Evolutionary conservation across 192 early-diverging fungal genomes (phyloP).

Genomic region (Diversispora epigaea): DNA sequence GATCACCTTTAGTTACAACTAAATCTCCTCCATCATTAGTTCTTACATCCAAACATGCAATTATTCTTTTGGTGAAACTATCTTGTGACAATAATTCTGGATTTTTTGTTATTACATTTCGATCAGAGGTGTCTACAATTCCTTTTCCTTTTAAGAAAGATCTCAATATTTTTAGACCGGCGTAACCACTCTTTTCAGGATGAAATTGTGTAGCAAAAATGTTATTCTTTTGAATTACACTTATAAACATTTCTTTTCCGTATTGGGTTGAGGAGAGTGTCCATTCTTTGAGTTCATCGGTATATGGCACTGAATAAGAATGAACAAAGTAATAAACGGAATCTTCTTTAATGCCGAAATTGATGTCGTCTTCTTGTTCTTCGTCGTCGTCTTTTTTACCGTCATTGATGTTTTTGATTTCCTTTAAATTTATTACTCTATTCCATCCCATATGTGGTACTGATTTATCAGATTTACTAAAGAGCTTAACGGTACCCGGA

Average conservation of each 20-base stretch:
- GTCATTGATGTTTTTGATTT: constrained; percentile 41
- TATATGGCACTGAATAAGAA: constrained; percentile 82
- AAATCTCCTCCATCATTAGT: constrained; percentile 96
- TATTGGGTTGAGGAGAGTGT: constrained; percentile 84
- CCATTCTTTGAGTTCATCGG: constrained; percentile 66
- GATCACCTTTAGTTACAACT: constrained; percentile 99
- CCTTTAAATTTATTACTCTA: constrained; percentile 40
- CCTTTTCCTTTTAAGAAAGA: constrained; percentile 71
- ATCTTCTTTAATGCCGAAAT: constrained; percentile 47
- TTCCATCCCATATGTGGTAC: constrained; percentile 99
- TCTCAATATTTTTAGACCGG: constrained; percentile 79
- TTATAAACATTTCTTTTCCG: constrained; percentile 82
- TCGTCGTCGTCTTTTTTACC: constrained; percentile 19
- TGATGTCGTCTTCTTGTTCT: constrained; percentile 19
- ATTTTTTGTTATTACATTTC: background rate
- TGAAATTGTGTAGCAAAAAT: constrained; percentile 99
- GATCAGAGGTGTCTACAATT: background rate
- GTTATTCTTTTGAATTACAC: constrained; percentile 76
- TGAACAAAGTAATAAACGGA: constrained; percentile 96
- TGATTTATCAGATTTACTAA: constrained; percentile 69
- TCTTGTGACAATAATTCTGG: constrained; percentile 44
- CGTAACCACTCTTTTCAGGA: constrained; percentile 94
- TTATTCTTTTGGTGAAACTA: constrained; percentile 82
- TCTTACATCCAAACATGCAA: constrained; percentile 96
- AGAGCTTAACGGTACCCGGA: constrained; percentile 64